Conservation (phyloP, 2,329 filamentous ascomycete species). For the Exophiala oligosperma region DNA sequence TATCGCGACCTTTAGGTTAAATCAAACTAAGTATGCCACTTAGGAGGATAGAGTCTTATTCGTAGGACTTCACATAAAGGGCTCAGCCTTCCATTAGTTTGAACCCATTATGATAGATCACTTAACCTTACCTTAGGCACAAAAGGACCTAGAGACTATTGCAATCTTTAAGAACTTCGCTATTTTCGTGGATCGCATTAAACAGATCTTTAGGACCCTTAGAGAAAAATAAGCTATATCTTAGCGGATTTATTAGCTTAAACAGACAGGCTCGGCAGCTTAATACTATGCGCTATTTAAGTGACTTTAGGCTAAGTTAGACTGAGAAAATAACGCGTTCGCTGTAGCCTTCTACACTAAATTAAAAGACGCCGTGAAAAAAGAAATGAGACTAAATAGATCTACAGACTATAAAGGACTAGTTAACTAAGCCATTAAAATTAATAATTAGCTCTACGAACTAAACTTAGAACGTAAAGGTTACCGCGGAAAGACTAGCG, state of each 20-base stretch:
- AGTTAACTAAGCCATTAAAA: neutral
- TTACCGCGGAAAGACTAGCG: neutral
- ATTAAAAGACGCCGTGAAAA: neutral
- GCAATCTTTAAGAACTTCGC: neutral
- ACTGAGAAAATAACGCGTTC: no score
- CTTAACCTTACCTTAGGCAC: neutral
- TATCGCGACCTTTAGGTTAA: neutral
- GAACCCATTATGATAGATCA: neutral
- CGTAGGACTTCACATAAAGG: neutral
- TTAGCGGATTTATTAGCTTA: no score
- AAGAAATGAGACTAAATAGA: neutral
- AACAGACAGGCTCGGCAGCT: no score
- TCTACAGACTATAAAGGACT: neutral
- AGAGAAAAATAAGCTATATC: neutral
- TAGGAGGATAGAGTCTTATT: neutral
- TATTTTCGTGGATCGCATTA: neutral
- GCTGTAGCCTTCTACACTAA: neutral
- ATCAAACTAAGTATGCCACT: neutral
- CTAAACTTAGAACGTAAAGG: no score
- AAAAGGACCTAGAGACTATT: neutral
- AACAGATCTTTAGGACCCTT: neutral
- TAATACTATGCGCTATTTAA: no score
- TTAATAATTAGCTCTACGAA: no score
- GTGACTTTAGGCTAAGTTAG: no score
- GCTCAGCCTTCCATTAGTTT: neutral